Conservation (phyloP, 805 yeast genomes). For the Monosporozyma servazzii region DNA sequence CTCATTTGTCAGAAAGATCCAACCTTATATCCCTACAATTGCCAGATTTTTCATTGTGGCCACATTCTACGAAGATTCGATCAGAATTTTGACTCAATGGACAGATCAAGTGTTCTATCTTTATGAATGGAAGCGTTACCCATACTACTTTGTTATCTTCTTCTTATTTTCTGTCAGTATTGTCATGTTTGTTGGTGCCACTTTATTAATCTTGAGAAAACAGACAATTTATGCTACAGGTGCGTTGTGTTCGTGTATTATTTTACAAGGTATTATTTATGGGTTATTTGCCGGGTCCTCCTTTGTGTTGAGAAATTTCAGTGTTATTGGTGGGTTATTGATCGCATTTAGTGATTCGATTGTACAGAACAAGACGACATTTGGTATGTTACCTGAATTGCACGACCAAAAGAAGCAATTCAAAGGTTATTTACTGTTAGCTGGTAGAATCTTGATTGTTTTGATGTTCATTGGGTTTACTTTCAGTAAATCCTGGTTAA, state of each 20-base stretch:
- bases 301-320: constrained; percentile 78
- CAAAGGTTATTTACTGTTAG: constrained; percentile 74
- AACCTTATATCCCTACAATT: constrained; percentile 75
- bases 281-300: constrained; percentile 76
- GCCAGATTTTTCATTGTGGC: constrained; percentile 90
- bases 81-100: constrained; percentile 84
- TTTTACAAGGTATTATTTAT: constrained; percentile 82
- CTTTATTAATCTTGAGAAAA: constrained; percentile 61
- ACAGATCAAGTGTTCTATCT: constrained; percentile 79
- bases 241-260: constrained; percentile 59
- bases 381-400: constrained; percentile 42
- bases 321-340: constrained; percentile 86
- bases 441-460: constrained; percentile 82
- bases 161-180: constrained; percentile 57
- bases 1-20: constrained; percentile 34
- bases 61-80: constrained; percentile 84
- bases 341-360: constrained; percentile 82
- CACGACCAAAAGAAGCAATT: constrained; percentile 50
- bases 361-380: constrained; percentile 60
- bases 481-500: constrained; percentile 62
- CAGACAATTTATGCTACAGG: constrained; percentile 63
- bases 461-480: constrained; percentile 81
- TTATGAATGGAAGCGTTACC: constrained; percentile 69
- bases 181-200: constrained; percentile 67
- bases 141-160: constrained; percentile 62